Base-by-base conservation (phyloP, 805 yeast genomes). In the Candida berthetii region DNA sequence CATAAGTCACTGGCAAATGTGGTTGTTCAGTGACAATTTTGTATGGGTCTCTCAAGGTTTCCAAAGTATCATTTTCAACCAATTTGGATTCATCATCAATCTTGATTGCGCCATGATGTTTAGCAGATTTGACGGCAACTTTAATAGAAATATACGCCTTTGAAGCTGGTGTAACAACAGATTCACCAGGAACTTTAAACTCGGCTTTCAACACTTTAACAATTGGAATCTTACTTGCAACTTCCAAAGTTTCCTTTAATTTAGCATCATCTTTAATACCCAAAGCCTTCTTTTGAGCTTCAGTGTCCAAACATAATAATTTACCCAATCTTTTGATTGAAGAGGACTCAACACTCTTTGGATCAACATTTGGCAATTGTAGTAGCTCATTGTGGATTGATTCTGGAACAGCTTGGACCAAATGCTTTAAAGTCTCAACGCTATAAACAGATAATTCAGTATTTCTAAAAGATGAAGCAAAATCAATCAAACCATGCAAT, bases 171-270 rank as follows among this genome's bases (percentile, higher is more conserved):
- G 89, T 78, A 24, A 85, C 80, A 25, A 67, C 67, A 14, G 63
- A 58, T 66, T 90, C 97, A 28, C 98, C 98, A 3, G 96, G 91
- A 35, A 91, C 96, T 47, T 74, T 72, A 64, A 88, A 88, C 43
- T 76, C 78, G 35, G 95, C 82, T 39, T 75, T 76, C 24, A 89
- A 48, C 14, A 89, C 66, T 53, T 82, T 78, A 38, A 90, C 61
- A 36, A 69, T 62, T 35, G 97, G 96, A 28, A 89, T 76, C 27
- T 72, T 66, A 3, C 74, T 57, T 1, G 90, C 95, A 43, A 79
- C 72, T 3, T 63, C 60, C 38, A 80, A 56, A 1, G 85, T 71
- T 24, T 66, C 66, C 19, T 71, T 57, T 41, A 84, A 60, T 47
- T 76, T 61, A 2, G 51, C 43, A 9, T 67, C 60, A 32, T 58